Percentiles rank a stretch among this genome's conserved stretches.
Conservation (phyloP, 768 basidiomycete genomes). For the Trametes sanguinea region DNA sequence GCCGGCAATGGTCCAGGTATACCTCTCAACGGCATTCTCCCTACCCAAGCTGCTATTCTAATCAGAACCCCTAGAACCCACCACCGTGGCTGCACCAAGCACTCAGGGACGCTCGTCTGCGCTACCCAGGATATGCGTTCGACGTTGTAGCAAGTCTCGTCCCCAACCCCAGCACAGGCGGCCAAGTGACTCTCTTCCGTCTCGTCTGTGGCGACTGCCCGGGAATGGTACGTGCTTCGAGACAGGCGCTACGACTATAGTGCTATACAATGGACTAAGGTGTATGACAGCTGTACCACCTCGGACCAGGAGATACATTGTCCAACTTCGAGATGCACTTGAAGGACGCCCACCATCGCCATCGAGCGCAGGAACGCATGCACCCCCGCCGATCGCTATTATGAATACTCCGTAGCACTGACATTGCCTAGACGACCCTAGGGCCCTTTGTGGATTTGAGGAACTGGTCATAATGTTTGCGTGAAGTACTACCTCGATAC, state of each 20-base stretch:
- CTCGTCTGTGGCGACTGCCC: conserved; percentile 8
- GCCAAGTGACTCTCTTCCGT: conserved; percentile 8
- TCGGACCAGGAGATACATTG: conserved; percentile 3
- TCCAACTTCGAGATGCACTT: conserved; percentile 4
- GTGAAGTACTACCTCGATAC: no score
- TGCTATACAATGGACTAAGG: neutral
- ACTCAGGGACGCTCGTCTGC: neutral
- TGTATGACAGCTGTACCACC: neutral
- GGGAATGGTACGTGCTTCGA: neutral
- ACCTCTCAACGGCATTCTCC: no score
- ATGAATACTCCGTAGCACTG: neutral
- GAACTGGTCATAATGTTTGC: no score
- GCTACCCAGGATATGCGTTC: conserved; percentile 5
- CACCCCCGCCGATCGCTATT: conserved; percentile 3
- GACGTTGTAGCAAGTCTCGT: neutral
- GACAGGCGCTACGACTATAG: neutral
- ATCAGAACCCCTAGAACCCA: neutral
- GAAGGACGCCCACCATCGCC: neutral
- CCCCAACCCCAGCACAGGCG: conserved; percentile 8
- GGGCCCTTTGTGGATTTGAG: no score
- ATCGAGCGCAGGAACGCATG: neutral
- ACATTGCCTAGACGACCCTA: no score
- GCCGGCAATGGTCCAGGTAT: no score
- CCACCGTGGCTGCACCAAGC: conserved; percentile 5
- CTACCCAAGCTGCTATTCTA: no score